phyloP scores from a whole-genome alignment of 2,329 filamentous ascomycete species.

The Hypoxylon sp. region DNA sequence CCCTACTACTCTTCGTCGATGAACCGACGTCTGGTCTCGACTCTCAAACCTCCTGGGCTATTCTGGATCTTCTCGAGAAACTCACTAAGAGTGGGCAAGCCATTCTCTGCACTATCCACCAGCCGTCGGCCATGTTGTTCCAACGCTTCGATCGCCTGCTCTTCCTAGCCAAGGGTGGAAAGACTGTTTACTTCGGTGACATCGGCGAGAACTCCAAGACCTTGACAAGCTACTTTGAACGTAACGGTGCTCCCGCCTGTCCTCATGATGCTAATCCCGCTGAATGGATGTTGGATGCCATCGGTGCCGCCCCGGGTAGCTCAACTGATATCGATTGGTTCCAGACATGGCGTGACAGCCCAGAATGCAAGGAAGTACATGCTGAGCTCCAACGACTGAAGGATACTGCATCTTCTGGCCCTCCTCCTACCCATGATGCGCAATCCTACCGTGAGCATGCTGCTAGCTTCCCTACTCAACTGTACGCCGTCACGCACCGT shows the following conservation, averaged over 20 bases:
- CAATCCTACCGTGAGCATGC: constrained; percentile 81
- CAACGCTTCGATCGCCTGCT: constrained; percentile 88
- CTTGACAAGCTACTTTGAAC: constrained; percentile 82
- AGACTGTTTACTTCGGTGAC: constrained; percentile 85
- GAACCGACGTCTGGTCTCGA: constrained; percentile 96
- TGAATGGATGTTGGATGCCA: constrained; percentile 81
- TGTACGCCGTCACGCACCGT: constrained; percentile 77
- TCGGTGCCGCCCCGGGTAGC: constrained; percentile 75
- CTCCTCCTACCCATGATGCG: constrained; percentile 55
- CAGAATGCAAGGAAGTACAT: constrained; percentile 66
- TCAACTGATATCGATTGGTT: constrained; percentile 76
- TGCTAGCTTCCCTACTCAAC: constrained; percentile 78
- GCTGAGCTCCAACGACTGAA: constrained; percentile 71
- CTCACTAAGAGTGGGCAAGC: constrained; percentile 90
- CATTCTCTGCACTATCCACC: constrained; percentile 97
- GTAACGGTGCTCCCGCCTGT: constrained; percentile 76
- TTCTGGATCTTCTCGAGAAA: constrained; percentile 89
- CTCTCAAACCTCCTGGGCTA: constrained; percentile 93
- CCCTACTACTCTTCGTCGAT: constrained; percentile 90
- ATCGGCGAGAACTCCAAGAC: constrained; percentile 79
- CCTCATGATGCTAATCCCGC: constrained; percentile 81
- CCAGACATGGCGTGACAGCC: constrained; percentile 64
- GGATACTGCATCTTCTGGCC: constrained; percentile 59
- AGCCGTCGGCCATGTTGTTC: constrained; percentile 96
- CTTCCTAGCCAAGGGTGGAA: constrained; percentile 82